Conservation (phyloP, 306 rosid genomes). For the Vicia villosa region DNA sequence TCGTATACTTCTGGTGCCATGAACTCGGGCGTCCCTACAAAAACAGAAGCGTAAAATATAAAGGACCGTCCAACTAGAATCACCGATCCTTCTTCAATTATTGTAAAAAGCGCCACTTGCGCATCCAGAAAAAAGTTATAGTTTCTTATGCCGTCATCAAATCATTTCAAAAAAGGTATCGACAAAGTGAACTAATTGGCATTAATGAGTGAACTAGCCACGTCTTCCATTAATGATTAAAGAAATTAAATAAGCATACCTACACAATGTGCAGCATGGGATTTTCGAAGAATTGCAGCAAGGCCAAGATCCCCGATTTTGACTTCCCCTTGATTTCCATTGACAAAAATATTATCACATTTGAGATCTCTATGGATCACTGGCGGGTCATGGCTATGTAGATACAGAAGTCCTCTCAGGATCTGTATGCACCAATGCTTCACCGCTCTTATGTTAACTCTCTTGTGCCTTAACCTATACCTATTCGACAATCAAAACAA, state of each 20-base stretch:
- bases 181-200: conserved; percentile 20
- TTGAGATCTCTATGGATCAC: conserved; percentile 99
- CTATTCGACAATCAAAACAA: conserved; percentile 42
- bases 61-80: conserved; percentile 25
- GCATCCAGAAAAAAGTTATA: not conserved
- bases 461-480: conserved; percentile 85
- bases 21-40: conserved; percentile 91
- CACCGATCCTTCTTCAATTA: not conserved
- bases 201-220: not conserved
- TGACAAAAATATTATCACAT: conserved; percentile 88
- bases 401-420: conserved; percentile 86
- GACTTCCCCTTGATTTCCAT: conserved; percentile 96
- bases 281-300: conserved; percentile 86
- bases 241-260: conserved; percentile 54
- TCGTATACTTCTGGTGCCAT: conserved; percentile 99
- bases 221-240: not conserved
- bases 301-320: conserved; percentile 98
- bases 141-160: conserved; percentile 19
- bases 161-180: conserved; percentile 29
- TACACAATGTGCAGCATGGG: conserved; percentile 88
- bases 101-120: not conserved
- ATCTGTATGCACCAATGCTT: conserved; percentile 98
- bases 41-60: conserved; percentile 28
- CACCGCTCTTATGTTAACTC: conserved; percentile 89
- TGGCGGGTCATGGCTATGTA: conserved; percentile 91